Evolutionary conservation across 1,139 yeast genomes (phyloP).

Genomic region (Blastobotrys aristatus): DNA sequence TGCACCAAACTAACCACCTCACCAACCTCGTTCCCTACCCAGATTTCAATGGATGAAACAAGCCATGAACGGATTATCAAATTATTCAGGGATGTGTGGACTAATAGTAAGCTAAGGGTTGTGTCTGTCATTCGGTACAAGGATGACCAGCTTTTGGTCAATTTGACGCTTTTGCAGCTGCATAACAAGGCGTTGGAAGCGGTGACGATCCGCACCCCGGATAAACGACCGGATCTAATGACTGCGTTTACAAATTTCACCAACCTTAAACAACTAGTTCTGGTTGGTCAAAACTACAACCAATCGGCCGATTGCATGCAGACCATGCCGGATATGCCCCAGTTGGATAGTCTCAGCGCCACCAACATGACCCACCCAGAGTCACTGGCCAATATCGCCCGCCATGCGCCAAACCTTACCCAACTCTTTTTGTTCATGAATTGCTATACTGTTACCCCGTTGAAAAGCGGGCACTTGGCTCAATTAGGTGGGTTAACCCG

Average conservation of each 20-base stretch:
- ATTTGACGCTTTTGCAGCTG: no score
- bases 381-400: not conserved
- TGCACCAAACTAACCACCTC: no score
- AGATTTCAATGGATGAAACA: no score
- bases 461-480: not conserved
- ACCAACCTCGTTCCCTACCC: no score
- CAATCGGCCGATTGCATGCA: not conserved
- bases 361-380: not conserved
- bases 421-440: not conserved
- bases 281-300: not conserved
- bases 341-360: not conserved
- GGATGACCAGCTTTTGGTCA: no score
- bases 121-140: no score
- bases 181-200: no score
- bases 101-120: no score
- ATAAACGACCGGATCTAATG: not conserved
- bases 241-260: not conserved
- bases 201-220: no score
- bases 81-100: no score
- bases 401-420: not conserved
- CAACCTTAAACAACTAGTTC: not conserved
- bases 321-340: not conserved
- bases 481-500: not conserved
- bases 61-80: no score
- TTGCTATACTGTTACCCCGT: not conserved